Conservation (phyloP, 2,329 filamentous ascomycete genomes). For the Fusarium hainanense region DNA sequence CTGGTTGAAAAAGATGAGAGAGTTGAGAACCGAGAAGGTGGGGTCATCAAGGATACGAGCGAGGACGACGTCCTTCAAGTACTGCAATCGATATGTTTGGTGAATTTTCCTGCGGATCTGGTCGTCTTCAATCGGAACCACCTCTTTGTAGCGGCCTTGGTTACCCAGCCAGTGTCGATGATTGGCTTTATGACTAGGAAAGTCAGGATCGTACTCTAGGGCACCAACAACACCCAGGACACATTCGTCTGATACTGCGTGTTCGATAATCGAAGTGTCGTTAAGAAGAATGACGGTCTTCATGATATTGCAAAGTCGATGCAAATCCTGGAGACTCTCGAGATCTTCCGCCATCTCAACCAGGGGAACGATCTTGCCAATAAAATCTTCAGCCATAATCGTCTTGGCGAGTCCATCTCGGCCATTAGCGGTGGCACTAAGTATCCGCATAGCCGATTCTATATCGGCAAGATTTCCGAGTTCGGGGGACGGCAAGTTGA, state of each 20-base stretch:
- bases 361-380: slow-evolving; percentile 84
- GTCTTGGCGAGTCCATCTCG: slow-evolving; percentile 90
- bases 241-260: slow-evolving; percentile 88
- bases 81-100: slow-evolving; percentile 94
- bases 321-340: slow-evolving; percentile 86
- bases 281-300: slow-evolving; percentile 95
- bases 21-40: slow-evolving; percentile 97
- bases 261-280: slow-evolving; percentile 93
- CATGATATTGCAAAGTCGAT: slow-evolving; percentile 96
- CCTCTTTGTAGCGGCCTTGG: slow-evolving; percentile 92
- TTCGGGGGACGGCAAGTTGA: slow-evolving; percentile 81
- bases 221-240: slow-evolving; percentile 94
- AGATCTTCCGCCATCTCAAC: slow-evolving; percentile 92
- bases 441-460: slow-evolving; percentile 82
- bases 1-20: slow-evolving; percentile 98
- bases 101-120: slow-evolving; percentile 90
- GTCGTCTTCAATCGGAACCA: slow-evolving; percentile 89
- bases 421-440: slow-evolving; percentile 78
- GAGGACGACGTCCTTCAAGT: slow-evolving; percentile 97
- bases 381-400: slow-evolving; percentile 86
- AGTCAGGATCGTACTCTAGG: slow-evolving; percentile 97
- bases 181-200: slow-evolving; percentile 96
- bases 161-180: slow-evolving; percentile 93
- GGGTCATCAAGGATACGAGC: slow-evolving; percentile 96
- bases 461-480: slow-evolving; percentile 87